These are phyloP conservation scores for Cordyceps javanica DNA, from an alignment of 2,329 filamentous ascomycete species.

Conservation along the genomic window DNA sequence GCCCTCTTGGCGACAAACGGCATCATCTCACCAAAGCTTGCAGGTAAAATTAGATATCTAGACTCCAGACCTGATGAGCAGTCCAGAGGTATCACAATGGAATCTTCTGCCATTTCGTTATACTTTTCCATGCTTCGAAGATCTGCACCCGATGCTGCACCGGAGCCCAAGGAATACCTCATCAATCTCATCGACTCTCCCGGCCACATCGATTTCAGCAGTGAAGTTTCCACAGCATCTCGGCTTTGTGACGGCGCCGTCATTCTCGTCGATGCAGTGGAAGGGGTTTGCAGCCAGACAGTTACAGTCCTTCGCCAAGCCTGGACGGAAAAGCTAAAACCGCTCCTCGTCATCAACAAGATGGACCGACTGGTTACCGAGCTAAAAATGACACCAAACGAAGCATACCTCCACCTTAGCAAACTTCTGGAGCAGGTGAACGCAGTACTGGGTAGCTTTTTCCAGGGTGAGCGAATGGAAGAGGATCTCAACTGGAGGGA, in stretches of 20 bases:
- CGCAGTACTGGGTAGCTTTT: constrained; percentile 94
- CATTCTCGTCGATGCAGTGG: constrained; percentile 91
- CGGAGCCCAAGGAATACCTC: constrained; percentile 79
- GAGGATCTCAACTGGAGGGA: constrained; percentile 96
- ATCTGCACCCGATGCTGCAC: constrained; percentile 57
- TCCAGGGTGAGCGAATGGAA: constrained; percentile 97
- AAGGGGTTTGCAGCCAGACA: constrained; percentile 97
- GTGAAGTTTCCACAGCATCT: constrained; percentile 93
- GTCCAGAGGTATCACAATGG: constrained; percentile 97
- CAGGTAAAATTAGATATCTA: constrained; percentile 95
- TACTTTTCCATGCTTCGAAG: constrained; percentile 89
- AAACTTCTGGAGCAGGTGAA: constrained; percentile 94
- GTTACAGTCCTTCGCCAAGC: constrained; percentile 93
- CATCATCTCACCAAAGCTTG: constrained; percentile 96
- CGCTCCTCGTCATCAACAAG: constrained; percentile 94
- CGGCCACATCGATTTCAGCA: constrained; percentile 97
- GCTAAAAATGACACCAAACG: constrained; percentile 82
- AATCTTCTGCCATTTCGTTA: constrained; percentile 94
- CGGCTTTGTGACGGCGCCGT: constrained; percentile 90
- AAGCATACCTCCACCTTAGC: constrained; percentile 84
- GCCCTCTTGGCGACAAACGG: constrained; percentile 96
- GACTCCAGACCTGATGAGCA: constrained; percentile 97
- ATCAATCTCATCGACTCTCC: constrained; percentile 98
- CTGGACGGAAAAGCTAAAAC: constrained; percentile 93
- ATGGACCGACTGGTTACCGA: constrained; percentile 94